Conservation (phyloP, 345 rosid species). For the Conringia planisiliqua region DNA sequence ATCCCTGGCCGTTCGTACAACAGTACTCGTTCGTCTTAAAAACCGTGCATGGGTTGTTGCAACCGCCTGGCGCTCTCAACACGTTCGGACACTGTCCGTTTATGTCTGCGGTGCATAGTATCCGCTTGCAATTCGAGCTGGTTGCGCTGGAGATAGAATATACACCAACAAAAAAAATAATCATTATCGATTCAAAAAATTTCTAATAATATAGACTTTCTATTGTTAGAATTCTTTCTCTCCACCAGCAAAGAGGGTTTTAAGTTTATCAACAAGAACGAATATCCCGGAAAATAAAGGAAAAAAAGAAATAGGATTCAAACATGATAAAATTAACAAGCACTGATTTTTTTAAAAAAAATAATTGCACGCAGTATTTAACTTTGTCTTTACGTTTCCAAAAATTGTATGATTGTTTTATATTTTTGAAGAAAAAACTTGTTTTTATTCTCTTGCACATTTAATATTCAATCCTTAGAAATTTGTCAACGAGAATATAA, state of each 20-base stretch:
- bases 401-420: neutral
- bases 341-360: neutral
- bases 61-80: constrained; percentile 35
- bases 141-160: constrained; percentile 36
- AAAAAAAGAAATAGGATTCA: neutral
- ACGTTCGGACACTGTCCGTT: constrained; percentile 54
- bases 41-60: constrained; percentile 53
- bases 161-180: neutral
- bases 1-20: constrained; percentile 39
- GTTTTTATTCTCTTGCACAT: neutral
- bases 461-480: neutral
- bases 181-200: neutral
- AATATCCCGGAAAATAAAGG: neutral
- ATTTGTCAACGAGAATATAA: neutral
- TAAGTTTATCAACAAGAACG: neutral
- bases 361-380: neutral
- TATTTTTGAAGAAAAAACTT: neutral
- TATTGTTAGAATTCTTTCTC: neutral
- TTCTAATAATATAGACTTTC: neutral
- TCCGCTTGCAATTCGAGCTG: constrained; percentile 31
- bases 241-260: neutral
- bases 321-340: neutral
- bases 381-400: neutral
- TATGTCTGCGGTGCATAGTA: constrained; percentile 49
- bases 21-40: constrained; percentile 46